Base-by-base conservation (phyloP, 192 early-diverging fungal species). In the Spizellomyces punctatus region DNA sequence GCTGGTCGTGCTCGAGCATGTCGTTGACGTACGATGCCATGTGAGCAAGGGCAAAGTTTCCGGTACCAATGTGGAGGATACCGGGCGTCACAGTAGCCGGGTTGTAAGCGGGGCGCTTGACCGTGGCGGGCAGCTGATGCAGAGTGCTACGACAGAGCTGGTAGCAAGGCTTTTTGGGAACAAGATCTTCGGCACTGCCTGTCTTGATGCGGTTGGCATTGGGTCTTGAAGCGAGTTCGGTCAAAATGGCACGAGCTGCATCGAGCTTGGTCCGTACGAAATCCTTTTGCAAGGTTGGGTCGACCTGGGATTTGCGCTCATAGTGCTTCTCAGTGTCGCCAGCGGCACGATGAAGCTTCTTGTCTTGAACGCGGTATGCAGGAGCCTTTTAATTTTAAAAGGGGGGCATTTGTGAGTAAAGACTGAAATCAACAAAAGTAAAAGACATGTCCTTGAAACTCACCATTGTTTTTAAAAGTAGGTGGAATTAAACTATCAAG, bases 21-120 rank as follows among this genome's bases (percentile, higher is more conserved):
- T 67, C 66, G 52, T 67, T 48, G 21, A 67, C 54, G 52, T 67
- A 67, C n/a, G 66, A 56, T 10, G 50, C 66, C 12, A 67, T 48
- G 42, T 67, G 66, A 19, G 66, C 66, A 22, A 67, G 66, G 21
- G 66, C 66, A 56, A 67, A 67, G 52, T 56, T 56, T 14, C 66
- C 52, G 42, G 44, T 48, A 5, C 66, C 66, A 56, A 67, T 67
- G 66, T 67, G 66, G 17, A 67, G 66, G 19, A 67, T 67, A 22
- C 50, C 47, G 19, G 50, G 47, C 10, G 66, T 58, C 21, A 67
- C 43, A 5, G 12, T 54, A 42, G 59, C 17, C 6, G 59, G 59
- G 59, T 9, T 42, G 9, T 61, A 61, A 16, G 16, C 16, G 6
- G 59, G 59, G 17, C 14, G 14, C 17, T 12, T 54, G 0, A 19